Evolutionary conservation across 2,329 filamentous ascomycete species (phyloP).

Genomic region (Aspergillus hiratsukae): DNA sequence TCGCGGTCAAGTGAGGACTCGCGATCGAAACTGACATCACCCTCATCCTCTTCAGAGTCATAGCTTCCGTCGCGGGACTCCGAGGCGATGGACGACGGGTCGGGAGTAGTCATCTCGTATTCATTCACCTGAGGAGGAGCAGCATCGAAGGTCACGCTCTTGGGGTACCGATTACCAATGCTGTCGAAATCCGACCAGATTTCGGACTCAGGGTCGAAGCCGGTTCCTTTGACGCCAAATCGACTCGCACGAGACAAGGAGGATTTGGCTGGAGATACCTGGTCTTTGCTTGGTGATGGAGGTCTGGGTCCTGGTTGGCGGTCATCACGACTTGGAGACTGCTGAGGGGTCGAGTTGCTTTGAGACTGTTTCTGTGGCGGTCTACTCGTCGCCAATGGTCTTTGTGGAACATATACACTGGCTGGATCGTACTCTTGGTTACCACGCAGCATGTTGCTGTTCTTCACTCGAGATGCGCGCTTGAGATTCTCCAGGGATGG

Average conservation of each 20-base stretch:
- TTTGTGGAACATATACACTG: conserved; percentile 70
- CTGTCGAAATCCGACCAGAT: conserved; percentile 63
- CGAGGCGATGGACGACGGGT: conserved; percentile 85
- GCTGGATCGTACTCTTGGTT: conserved; percentile 89
- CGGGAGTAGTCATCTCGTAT: conserved; percentile 96
- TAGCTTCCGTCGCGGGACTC: conserved; percentile 91
- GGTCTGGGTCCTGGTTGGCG: conserved; percentile 31
- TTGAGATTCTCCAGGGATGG: conserved; percentile 95
- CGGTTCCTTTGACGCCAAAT: conserved; percentile 55
- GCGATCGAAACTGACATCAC: conserved; percentile 59
- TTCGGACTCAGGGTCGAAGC: conserved; percentile 64
- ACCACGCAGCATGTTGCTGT: conserved; percentile 93
- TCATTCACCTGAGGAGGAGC: conserved; percentile 93
- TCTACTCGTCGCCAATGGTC: conserved; percentile 65
- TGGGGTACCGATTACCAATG: conserved; percentile 69
- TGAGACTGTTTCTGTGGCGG: conserved; percentile 60
- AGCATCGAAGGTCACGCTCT: conserved; percentile 95
- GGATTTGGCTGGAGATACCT: conserved; percentile 79
- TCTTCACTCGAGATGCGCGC: conserved; percentile 91
- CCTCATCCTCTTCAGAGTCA: conserved; percentile 68
- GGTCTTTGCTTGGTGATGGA: conserved; percentile 62
- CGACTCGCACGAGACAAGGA: conserved; percentile 66
- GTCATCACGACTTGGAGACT: conserved; percentile 13
- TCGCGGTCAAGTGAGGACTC: conserved; percentile 62
- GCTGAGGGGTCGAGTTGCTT: conserved; percentile 58